Base-by-base conservation (phyloP, 2,329 filamentous ascomycete species). In the Fusarium duplospermum region DNA sequence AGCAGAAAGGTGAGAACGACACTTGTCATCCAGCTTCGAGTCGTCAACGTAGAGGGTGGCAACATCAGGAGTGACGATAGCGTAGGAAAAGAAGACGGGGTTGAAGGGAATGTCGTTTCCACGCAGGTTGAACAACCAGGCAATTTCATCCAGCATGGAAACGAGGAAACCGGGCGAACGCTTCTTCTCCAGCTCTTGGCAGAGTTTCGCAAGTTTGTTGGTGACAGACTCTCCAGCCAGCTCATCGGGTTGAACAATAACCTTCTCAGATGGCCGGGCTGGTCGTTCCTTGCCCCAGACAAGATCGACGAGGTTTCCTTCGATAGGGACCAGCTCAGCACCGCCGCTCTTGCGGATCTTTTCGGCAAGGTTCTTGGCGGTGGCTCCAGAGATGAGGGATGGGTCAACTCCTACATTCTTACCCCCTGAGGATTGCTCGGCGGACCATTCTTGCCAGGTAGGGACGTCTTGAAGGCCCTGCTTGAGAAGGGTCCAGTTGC, bases 51-150 rank as follows among this genome's bases (percentile, higher is more conserved):
- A 99, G 6, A 99, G 88, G 1, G 92, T 95, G 27, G 93, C 94
- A 2, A 90, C 87, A 13, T 88, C 91, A 2, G 92, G 90, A 3
- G 96, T 98, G 72, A 99, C 86, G 47, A 96, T 89, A 52, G 96
- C 96, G 79, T 98, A 99, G 18, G 96, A 96, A 84, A 98, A 98
- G 87, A 99, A 98, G 59, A 99, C 96, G 0, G 96, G 96, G 81
- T 99, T 99, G 86, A 96, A 99, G 0, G 95, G 94, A 74, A 99
- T 98, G 81, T 98, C 96, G 82, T 89, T 96, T 77, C 96, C 96
- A 76, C 96, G 92, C 58, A 99, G 86, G 83, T 99, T 99, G 86
- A 98, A 98, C n/a, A 99, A 88, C 96, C 96, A 99, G 13, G 96
- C 96, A 77, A 98, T 91, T 83, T 99, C 96, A 79, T 99, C 96